A percentile compares a stretch with the other conserved stretches of the same genome.
Conservation (phyloP, 768 basidiomycete genomes). For the Phaffia tasmanica region DNA sequence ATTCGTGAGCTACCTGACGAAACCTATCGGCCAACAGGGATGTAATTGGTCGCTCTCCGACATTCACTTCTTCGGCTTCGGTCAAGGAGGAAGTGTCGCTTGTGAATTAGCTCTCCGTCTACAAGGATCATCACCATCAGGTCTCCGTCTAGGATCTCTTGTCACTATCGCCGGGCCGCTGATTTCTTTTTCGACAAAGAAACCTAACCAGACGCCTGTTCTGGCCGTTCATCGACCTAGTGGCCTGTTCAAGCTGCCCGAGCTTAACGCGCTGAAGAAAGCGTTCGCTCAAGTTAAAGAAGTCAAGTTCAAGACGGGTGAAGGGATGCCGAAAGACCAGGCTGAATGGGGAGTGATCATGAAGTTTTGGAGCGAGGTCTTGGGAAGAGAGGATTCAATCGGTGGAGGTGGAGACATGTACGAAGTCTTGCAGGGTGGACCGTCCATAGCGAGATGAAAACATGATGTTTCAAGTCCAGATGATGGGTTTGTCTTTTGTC, state of each 20-base stretch:
- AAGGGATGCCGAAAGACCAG: conserved; percentile 63
- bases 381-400: conserved; percentile 15
- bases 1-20: conserved; percentile 49
- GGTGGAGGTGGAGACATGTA: conserved; percentile 27
- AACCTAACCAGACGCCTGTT: conserved; percentile 50
- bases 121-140: conserved; percentile 26
- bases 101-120: conserved; percentile 51
- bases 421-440: conserved; percentile 22
- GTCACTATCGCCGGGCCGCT: conserved; percentile 61
- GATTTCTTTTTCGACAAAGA: conserved; percentile 60
- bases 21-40: conserved; percentile 31
- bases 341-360: conserved; percentile 77
- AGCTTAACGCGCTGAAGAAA: conserved; percentile 50
- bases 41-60: conserved; percentile 55
- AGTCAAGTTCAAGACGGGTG: conserved; percentile 41
- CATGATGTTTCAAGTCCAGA: no score
- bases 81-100: conserved; percentile 71
- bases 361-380: conserved; percentile 32
- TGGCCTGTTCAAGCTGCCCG: conserved; percentile 43
- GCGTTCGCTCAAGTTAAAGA: conserved; percentile 48
- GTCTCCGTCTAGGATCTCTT: conserved; percentile 50
- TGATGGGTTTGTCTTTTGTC: no score
- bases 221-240: conserved; percentile 50
- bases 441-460: background rate
- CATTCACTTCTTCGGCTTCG: conserved; percentile 83